A percentile compares a stretch with the other conserved stretches of the same genome.
Conservation (phyloP, 805 yeast genomes). For the Lachancea dasiensis region DNA sequence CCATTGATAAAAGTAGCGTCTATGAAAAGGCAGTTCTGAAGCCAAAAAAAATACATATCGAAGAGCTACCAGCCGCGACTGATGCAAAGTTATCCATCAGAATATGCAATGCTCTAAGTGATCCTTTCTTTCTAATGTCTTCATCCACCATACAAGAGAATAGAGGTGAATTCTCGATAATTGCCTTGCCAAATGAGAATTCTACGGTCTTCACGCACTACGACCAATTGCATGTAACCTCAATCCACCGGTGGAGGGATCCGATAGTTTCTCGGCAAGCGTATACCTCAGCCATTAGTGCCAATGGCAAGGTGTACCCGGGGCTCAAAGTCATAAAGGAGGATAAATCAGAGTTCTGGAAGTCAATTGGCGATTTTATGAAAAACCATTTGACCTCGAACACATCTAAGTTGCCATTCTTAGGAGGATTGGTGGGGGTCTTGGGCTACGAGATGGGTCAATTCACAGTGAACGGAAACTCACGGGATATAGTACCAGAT, state of each 20-base stretch:
- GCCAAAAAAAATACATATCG: conserved; percentile 7
- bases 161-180: conserved; percentile 75
- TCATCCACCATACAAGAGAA: conserved; percentile 46
- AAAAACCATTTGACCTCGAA: conserved; percentile 13
- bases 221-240: conserved; percentile 36
- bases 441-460: conserved; percentile 86
- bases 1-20: conserved; percentile 27
- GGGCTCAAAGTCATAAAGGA: conserved; percentile 15
- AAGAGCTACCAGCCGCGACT: conserved; percentile 12
- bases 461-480: conserved; percentile 32
- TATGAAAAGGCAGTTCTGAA: conserved; percentile 10
- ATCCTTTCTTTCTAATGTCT: conserved; percentile 51
- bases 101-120: conserved; percentile 44
- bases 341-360: conserved; percentile 27
- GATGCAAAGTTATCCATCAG: conserved; percentile 35
- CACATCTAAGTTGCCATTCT: conserved; percentile 55
- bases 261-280: conserved; percentile 11
- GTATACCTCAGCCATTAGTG: not conserved
- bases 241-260: conserved; percentile 28
- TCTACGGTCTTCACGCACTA: conserved; percentile 56
- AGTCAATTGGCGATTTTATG: conserved; percentile 26
- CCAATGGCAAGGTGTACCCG: conserved; percentile 2
- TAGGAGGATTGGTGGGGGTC: conserved; percentile 88
- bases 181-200: conserved; percentile 56
- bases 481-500: conserved; percentile 49